Base-by-base conservation (phyloP, 2,329 filamentous ascomycete species). In the Neocatenulostroma microsporum region DNA sequence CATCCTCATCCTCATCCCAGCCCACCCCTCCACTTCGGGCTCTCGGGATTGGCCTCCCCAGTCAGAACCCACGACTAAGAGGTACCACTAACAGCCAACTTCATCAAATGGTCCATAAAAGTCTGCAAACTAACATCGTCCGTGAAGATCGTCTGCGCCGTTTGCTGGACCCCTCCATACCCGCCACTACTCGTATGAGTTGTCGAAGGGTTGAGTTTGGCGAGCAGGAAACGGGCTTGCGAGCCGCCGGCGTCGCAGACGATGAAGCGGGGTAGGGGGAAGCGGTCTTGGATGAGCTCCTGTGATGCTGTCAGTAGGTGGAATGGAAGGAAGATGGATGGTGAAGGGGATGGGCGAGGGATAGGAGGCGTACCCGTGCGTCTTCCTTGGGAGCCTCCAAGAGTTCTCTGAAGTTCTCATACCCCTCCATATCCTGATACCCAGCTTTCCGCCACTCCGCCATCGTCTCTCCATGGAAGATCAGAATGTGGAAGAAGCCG, bases 91-190 rank as follows among this genome's bases (percentile, higher is more conserved):
- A 62, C 58, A 33, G 58, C 58, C 35, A 62, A 46, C 85, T 98
- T 98, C 91, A 98, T 98, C 60, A 98, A 70, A 66, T 96, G 88
- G 56, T 98, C 91, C 91, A 98, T 98, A 60, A 98, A 98, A 1
- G 89, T 96, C 64, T 96, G 89, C 58, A 98, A 69, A 37, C 87
- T 95, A 37, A 98, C 91, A 62, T 98, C 91, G 56, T 98, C 91
- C 1, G 91, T 98, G 67, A 98, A 98, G 54, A 98, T 98, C 4
- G 91, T 98, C 64, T 98, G 91, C 7, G 89, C 88, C 31, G 83
- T 88, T 56, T 89, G 84, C 20, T 83, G 79, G 31, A 89, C 84
- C 43, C 87, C 88, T 38, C 91, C 91, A 56, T 94, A 96, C 10
- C 84, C 36, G 43, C 44, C 86, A 85, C 1, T 83, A 88, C 0